A percentile compares a stretch with the other conserved stretches of the same genome.
These are phyloP conservation scores for Annona squamosa DNA, from an alignment of 164 flowering plant species.

Conservation along the genomic window DNA sequence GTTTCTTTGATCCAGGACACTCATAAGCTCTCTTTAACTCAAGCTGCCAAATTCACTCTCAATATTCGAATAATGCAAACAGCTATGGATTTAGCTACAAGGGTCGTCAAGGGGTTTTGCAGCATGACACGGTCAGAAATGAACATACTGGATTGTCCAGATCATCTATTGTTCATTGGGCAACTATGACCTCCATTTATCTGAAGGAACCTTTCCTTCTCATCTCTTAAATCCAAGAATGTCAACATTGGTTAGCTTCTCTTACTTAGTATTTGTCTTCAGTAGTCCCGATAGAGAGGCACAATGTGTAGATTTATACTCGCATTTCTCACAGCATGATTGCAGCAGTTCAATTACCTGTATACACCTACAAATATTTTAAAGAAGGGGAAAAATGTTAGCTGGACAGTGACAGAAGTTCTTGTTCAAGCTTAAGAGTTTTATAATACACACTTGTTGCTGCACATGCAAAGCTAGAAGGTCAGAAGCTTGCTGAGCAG, in stretches of 20 bases:
- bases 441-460: too few relatives aligned
- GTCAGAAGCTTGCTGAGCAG: too few relatives aligned
- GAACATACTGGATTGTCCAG: not conserved
- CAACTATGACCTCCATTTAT: not conserved
- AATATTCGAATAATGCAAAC: too few relatives aligned
- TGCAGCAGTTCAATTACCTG: conserved; percentile 57
- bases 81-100: not conserved
- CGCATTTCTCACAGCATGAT: conserved; percentile 68
- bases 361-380: conserved; percentile 40
- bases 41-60: not conserved
- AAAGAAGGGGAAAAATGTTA: not conserved
- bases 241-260: not conserved
- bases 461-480: too few relatives aligned
- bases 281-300: conserved; percentile 70
- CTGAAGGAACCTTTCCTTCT: not conserved
- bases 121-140: not conserved
- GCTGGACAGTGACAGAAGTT: not conserved
- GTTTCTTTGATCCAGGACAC: not conserved
- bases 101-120: not conserved
- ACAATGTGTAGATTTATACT: conserved; percentile 73
- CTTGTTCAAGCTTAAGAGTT: not conserved
- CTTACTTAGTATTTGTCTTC: conserved; percentile 44
- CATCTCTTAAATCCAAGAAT: not conserved
- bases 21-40: not conserved
- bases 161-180: not conserved